Base-by-base conservation (phyloP, 306 rosid genomes). In the Citrullus mucosospermus region DNA sequence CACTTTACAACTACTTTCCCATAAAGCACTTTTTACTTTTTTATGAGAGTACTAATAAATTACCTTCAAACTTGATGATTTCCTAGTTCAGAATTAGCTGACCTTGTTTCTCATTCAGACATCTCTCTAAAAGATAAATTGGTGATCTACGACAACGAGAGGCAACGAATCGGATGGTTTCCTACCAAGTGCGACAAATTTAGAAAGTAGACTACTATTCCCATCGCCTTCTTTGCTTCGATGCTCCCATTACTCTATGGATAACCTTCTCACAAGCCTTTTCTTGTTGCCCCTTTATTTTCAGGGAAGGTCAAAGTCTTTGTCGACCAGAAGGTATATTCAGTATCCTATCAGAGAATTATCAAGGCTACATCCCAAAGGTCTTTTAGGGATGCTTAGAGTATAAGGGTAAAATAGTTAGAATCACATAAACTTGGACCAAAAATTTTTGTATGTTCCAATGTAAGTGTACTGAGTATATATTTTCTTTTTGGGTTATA, bases 61-160 rank as follows among this genome's bases (percentile, higher is more conserved):
- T 43, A 8, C 10, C 8, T 43, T 1, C 46, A 7, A 43, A 32
- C 36, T 32, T 32, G 36, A 32, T 32, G 36, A 32, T 32, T 32
- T 32, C 36, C 36, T 32, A 43, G 46, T 43, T 43, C 46, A 43
- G 6, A 43, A 43, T 32, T 32, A 32, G 36, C 6, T 43, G 46
- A 43, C 3, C n/a, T 6, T 1, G 17, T 20, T 63, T 78, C 68
- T 78, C 25, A 17, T 48, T 60, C 87, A 93, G 97, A 87, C 67
- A 86, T 92, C 60, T 89, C 87, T 46, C 15, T 92, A 81, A 91
- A 82, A 78, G 92, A 88, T 38, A 89, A 91, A 77, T 6, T 91
- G 79, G 88, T 92, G 81, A 84, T 90, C 75, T 93, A 93, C 70
- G 93, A 93, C 85, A 91, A 89, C 15, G 97, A 93, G 80, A 87